A percentile compares a stretch with the other conserved stretches of the same genome.
These are phyloP conservation scores for Phytophthora tubulina DNA, from an alignment of 352 stramenopile species.

Conservation along the genomic window DNA sequence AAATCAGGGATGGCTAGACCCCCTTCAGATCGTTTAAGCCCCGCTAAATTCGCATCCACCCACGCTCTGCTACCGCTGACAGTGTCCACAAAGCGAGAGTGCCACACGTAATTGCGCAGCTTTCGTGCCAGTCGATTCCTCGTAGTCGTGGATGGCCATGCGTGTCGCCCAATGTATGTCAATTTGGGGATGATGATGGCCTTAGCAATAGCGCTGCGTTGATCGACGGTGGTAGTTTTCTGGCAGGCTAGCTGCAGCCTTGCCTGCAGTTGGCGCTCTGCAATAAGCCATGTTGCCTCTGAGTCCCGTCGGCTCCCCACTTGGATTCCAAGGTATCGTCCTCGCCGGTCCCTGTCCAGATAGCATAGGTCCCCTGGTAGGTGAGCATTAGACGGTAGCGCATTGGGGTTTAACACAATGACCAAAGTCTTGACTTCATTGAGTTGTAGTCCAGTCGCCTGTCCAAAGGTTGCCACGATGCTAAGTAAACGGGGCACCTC, in stretches of 20 bases:
- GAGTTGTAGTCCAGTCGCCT: neutral
- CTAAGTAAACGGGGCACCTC: neutral
- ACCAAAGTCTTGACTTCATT: neutral
- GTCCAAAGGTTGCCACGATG: neutral
- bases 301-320: neutral
- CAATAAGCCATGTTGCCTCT: neutral
- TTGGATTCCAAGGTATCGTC: neutral
- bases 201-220: neutral
- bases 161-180: neutral
- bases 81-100: neutral
- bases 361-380: neutral
- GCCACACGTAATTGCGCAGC: neutral
- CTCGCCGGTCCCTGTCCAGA: neutral
- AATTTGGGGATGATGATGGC: neutral
- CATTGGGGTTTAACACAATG: neutral
- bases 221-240: neutral
- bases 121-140: neutral
- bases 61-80: neutral
- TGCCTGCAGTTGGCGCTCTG: neutral
- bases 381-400: too few relatives aligned
- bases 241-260: neutral
- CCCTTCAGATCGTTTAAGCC: neutral
- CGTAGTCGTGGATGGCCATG: neutral
- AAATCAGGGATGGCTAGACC: neutral
- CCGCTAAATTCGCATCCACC: neutral